A percentile compares a stretch with the other conserved stretches of the same genome.
Evolutionary conservation across 2,329 filamentous ascomycete species (phyloP).

Genomic region (Talaromyces atroroseus): DNA sequence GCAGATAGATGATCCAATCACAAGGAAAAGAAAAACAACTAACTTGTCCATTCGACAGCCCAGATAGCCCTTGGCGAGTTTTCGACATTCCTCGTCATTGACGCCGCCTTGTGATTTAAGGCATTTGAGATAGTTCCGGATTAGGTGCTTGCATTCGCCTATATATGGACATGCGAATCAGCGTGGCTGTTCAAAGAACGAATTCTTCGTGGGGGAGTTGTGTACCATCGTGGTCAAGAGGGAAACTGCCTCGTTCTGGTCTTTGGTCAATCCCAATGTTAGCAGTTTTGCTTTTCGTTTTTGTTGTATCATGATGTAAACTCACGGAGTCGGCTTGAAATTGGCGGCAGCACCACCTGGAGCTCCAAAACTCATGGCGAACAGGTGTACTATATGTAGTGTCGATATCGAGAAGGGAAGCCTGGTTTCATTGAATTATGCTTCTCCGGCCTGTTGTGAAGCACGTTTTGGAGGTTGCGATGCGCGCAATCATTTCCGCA

Average conservation of each 20-base stretch:
- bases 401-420: not conserved
- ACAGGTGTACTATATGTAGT: not conserved
- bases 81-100: conserved; percentile 80
- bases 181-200: not conserved
- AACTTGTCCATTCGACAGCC: conserved; percentile 92
- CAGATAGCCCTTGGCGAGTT: conserved; percentile 82
- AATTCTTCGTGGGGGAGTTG: not conserved
- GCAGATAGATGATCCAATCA: not conserved
- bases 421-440: too few species aligned
- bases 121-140: conserved; percentile 78
- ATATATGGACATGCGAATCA: not conserved
- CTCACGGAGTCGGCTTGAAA: conserved; percentile 66
- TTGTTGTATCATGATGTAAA: conserved; percentile 16
- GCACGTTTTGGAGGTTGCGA: not conserved
- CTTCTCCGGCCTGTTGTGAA: too few species aligned
- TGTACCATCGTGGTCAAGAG: conserved; percentile 84
- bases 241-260: conserved; percentile 88
- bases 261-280: conserved; percentile 39
- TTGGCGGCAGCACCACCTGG: conserved; percentile 61
- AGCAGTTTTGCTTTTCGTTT: not conserved
- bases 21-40: conserved; percentile 27
- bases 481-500: not conserved
- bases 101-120: conserved; percentile 77
- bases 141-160: conserved; percentile 92
- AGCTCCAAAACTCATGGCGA: conserved; percentile 56